Evolutionary conservation across 108 stramenopile genomes (phyloP).

Genomic region (Mediolabrus comicus): DNA sequence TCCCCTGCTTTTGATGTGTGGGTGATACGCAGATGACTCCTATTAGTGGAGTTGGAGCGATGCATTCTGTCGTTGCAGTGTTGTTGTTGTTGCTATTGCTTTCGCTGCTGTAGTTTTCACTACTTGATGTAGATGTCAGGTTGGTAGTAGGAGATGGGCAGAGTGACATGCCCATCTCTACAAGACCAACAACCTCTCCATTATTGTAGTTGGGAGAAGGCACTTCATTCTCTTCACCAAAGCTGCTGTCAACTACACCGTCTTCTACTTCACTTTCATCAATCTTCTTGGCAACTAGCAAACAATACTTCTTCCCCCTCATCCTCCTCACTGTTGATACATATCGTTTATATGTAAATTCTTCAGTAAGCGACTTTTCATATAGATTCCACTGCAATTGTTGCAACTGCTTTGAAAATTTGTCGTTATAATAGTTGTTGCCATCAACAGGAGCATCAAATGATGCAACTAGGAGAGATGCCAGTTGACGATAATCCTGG

Average conservation of each 20-base stretch:
- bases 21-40: slow-evolving; percentile 37
- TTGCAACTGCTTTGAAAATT: neutral
- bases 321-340: slow-evolving; percentile 39
- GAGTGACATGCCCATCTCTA: slow-evolving; percentile 43
- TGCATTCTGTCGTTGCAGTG: slow-evolving; percentile 1
- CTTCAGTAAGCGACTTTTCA: slow-evolving; percentile 41
- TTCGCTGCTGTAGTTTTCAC: neutral
- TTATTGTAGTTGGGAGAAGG: neutral
- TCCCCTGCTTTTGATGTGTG: slow-evolving; percentile 27
- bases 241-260: neutral
- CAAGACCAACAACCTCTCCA: slow-evolving; percentile 37
- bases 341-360: slow-evolving; percentile 48
- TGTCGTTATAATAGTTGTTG: too few species aligned
- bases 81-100: neutral
- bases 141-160: slow-evolving; percentile 11
- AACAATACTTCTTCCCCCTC: slow-evolving; percentile 55
- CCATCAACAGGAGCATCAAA: slow-evolving; percentile 37
- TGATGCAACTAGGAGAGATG: slow-evolving; percentile 32
- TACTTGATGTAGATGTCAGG: neutral
- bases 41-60: slow-evolving; percentile 19
- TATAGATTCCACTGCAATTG: slow-evolving; percentile 27
- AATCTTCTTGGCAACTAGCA: slow-evolving; percentile 47
- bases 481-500: slow-evolving; percentile 31
- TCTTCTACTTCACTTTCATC: neutral
- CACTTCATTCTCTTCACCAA: neutral